Evolutionary conservation across 257 asterid species (phyloP).

Genomic region (Echites panduratus): DNA sequence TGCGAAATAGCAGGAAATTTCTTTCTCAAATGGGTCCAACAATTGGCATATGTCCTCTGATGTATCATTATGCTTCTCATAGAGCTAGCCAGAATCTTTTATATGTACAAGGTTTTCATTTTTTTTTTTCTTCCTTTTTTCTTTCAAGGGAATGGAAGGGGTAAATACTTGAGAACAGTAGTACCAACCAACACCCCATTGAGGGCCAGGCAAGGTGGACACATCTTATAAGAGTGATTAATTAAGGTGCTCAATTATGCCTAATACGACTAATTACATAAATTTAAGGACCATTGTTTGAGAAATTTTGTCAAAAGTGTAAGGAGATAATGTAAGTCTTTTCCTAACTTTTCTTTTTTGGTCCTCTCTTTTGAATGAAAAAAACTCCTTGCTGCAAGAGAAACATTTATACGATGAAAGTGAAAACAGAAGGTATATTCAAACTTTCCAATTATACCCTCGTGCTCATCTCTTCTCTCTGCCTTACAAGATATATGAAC

Average conservation of each 20-base stretch:
- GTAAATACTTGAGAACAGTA: not conserved
- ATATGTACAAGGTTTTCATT: not conserved
- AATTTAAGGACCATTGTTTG: no score
- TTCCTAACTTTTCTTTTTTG: not conserved
- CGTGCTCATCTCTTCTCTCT: no score
- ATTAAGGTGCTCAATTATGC: no score
- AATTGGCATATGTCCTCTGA: constrained; percentile 17
- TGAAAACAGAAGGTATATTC: no score
- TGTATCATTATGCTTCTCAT: constrained; percentile 18
- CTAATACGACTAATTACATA: no score
- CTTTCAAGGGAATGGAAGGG: no score
- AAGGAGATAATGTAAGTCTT: not conserved
- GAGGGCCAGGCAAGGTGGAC: not conserved
- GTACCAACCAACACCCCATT: not conserved
- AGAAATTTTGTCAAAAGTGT: no score
- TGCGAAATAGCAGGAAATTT: constrained; percentile 10
- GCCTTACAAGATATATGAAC: no score
- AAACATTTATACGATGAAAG: no score
- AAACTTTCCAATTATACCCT: no score
- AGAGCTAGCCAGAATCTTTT: constrained; percentile 13
- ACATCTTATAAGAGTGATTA: not conserved
- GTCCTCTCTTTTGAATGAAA: no score
- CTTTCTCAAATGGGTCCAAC: constrained; percentile 25
- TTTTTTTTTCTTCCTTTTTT: not conserved
- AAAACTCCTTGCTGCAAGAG: no score